Evolutionary conservation across 345 rosid species (phyloP).

Genomic region (thale cress (Arabidopsis thaliana)): TAIR10.1 NC_003076.8:23897501-23898000

Average conservation of each 20-base stretch:
- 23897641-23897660: slow-evolving; percentile 1
- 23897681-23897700: neutral
- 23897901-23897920: neutral
- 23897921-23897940: neutral
- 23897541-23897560: no score
- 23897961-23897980: no score
- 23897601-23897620: neutral
- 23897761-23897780: slow-evolving; percentile 24
- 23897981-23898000: no score
- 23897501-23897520: no score
- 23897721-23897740: neutral
- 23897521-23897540: no score
- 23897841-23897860: neutral
- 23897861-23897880: neutral
- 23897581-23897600: neutral
- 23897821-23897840: neutral
- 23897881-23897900: neutral
- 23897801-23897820: neutral
- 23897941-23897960: neutral
- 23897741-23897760: slow-evolving; percentile 17
- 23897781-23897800: slow-evolving; percentile 21
- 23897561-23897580: neutral
- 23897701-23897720: neutral
- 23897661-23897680: neutral
- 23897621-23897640: neutral